phyloP scores from a whole-genome alignment of 306 rosid genomes.

The Prunus campanulata region DNA sequence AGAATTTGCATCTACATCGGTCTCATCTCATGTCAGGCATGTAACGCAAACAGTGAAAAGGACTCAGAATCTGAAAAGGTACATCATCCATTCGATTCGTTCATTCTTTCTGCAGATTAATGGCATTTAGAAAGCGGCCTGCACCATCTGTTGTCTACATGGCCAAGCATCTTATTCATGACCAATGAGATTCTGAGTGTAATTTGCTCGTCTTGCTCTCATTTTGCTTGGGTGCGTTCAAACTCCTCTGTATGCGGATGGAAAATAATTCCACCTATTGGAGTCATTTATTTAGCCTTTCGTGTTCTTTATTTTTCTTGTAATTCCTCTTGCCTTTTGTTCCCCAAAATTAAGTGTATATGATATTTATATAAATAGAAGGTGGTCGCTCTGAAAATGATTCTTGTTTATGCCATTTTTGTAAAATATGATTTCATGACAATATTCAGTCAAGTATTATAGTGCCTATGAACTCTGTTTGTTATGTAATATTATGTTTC shows the following conservation, averaged over 20 bases:
- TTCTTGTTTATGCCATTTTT: conserved; percentile 42
- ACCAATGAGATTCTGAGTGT: conserved; percentile 18
- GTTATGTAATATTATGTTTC: not conserved
- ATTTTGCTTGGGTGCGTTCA: conserved; percentile 21
- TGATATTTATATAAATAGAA: conserved; percentile 54
- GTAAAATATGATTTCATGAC: conserved; percentile 46
- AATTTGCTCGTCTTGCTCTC: conserved; percentile 17
- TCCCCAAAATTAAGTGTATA: conserved; percentile 55
- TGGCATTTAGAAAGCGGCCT: conserved; percentile 24
- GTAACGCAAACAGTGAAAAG: conserved; percentile 20
- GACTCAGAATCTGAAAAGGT: conserved; percentile 29
- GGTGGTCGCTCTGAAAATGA: conserved; percentile 31
- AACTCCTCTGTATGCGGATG: conserved; percentile 35
- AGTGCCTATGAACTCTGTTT: not conserved
- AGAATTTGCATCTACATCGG: conserved; percentile 24
- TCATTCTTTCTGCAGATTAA: conserved; percentile 42
- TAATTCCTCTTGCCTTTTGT: conserved; percentile 44
- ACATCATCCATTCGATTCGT: conserved; percentile 26
- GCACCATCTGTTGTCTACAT: conserved; percentile 28
- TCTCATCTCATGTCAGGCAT: conserved; percentile 24
- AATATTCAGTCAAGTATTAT: conserved; percentile 8
- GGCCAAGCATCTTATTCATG: conserved; percentile 9
- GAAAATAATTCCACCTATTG: conserved; percentile 26
- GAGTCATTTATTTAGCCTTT: conserved; percentile 8
- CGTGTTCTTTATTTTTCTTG: conserved; percentile 7